A percentile compares a stretch with the other conserved stretches of the same genome.
Conservation (phyloP, 176 grass and related monocot species). For the Oryza punctata region DNA sequence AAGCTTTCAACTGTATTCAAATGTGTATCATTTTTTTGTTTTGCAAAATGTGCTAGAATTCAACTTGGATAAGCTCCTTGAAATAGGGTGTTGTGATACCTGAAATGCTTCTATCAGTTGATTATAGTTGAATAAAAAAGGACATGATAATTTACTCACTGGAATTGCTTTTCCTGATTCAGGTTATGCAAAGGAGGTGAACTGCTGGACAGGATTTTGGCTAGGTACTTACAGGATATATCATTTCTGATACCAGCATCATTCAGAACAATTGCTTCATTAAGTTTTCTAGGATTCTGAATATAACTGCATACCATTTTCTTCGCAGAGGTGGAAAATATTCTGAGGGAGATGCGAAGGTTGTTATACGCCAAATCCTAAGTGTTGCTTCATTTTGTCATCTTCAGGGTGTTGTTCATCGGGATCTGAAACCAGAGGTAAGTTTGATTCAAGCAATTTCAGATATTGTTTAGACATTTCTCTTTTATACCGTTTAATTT, state of each 20-base stretch:
- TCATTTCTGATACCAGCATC: slow-evolving; percentile 14
- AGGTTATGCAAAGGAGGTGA: slow-evolving; percentile 79
- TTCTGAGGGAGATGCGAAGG: slow-evolving; percentile 66
- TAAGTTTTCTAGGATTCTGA: neutral
- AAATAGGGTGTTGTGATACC: slow-evolving; percentile 1
- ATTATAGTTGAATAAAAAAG: too few species aligned
- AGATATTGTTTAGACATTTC: neutral
- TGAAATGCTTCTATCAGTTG: neutral
- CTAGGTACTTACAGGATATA: slow-evolving; percentile 47
- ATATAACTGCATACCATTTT: slow-evolving; percentile 10
- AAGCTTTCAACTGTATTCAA: neutral
- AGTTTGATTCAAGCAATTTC: neutral
- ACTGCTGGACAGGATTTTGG: slow-evolving; percentile 71
- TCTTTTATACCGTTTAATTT: neutral
- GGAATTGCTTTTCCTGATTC: neutral
- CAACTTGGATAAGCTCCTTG: neutral
- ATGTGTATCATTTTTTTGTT: neutral
- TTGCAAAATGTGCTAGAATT: neutral
- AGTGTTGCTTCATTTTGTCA: slow-evolving; percentile 78
- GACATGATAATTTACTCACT: slow-evolving; percentile 22
- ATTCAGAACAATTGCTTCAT: neutral
- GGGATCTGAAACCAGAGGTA: slow-evolving; percentile 84
- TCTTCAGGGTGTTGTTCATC: slow-evolving; percentile 80
- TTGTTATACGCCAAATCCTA: slow-evolving; percentile 63
- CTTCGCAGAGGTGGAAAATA: slow-evolving; percentile 64